A percentile compares a stretch with the other conserved stretches of the same genome.
These are phyloP conservation scores for Saccharum spontaneum DNA, from an alignment of 176 grass and related monocot species.

Conservation along the genomic window DNA sequence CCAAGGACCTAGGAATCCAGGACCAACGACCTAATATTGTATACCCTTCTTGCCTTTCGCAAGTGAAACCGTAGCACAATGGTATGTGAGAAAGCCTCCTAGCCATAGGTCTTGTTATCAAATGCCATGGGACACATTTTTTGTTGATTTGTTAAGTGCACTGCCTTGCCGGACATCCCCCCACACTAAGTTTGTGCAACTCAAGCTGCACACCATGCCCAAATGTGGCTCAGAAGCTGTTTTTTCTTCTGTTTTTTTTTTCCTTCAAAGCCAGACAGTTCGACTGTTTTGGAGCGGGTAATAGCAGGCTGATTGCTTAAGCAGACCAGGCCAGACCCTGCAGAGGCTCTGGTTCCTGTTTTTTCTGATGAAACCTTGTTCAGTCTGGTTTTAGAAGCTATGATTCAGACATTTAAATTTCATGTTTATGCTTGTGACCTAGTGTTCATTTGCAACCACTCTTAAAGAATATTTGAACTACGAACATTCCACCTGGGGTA, in stretches of 20 bases:
- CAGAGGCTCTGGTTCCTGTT: neutral
- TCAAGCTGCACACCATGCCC: neutral
- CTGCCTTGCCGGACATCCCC: neutral
- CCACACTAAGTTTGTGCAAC: neutral
- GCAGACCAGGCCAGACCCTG: neutral
- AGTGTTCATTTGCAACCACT: neutral
- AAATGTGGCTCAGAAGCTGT: neutral
- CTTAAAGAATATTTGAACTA: neutral
- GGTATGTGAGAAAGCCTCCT: neutral
- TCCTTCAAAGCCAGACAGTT: neutral
- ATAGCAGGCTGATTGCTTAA: neutral
- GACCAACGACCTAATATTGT: too few relatives aligned
- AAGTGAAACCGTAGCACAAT: neutral
- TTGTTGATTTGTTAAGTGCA: neutral
- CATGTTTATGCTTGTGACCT: neutral
- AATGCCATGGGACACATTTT: neutral
- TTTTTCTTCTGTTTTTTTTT: neutral
- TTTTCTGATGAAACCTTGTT: neutral
- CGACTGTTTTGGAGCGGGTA: neutral
- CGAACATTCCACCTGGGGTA: neutral
- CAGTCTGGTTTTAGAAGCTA: neutral
- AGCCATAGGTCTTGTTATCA: neutral
- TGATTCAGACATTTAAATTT: neutral
- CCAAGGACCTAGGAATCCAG: too few relatives aligned
- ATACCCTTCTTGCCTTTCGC: neutral